Conservation (phyloP, 1,284 basidiomycete genomes). For the Mrakiaceae sp. region DNA sequence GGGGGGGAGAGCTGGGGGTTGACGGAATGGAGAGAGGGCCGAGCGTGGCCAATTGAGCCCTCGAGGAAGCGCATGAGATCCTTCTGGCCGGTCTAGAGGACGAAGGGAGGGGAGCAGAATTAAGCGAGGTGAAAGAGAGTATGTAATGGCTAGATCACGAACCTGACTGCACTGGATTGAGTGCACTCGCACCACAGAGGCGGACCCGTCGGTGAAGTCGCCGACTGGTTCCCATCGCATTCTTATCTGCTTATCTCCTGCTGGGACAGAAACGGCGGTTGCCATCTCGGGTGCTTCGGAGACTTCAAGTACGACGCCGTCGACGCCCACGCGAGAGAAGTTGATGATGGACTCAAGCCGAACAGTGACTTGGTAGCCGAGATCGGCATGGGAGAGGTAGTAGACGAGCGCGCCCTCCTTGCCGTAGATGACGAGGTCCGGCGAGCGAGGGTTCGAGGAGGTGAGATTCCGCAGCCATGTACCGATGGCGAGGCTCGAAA, state of each 20-base stretch:
- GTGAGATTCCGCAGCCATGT: constrained; percentile 1
- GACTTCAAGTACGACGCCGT: not conserved
- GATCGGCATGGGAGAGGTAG: constrained; percentile 1
- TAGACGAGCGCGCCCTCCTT: not conserved
- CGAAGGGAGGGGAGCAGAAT: too few relatives aligned
- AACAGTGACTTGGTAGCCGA: not conserved
- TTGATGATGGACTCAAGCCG: not conserved
- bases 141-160: too few relatives aligned
- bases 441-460: not conserved
- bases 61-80: too few relatives aligned
- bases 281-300: too few relatives aligned
- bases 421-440: not conserved
- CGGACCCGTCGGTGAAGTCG: not conserved
- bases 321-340: not conserved
- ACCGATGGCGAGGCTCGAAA: not conserved
- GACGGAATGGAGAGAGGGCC: too few relatives aligned
- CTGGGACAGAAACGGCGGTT: too few relatives aligned
- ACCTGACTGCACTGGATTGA: too few relatives aligned
- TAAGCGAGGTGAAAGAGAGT: too few relatives aligned
- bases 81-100: too few relatives aligned
- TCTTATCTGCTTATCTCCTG: too few relatives aligned
- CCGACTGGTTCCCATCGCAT: not conserved
- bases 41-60: too few relatives aligned
- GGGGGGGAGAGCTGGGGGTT: too few relatives aligned
- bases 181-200: not conserved